Percentiles rank a stretch among this genome's conserved stretches.
Conservation (phyloP, 1,284 basidiomycete genomes). For the Puccinia polysora region DNA sequence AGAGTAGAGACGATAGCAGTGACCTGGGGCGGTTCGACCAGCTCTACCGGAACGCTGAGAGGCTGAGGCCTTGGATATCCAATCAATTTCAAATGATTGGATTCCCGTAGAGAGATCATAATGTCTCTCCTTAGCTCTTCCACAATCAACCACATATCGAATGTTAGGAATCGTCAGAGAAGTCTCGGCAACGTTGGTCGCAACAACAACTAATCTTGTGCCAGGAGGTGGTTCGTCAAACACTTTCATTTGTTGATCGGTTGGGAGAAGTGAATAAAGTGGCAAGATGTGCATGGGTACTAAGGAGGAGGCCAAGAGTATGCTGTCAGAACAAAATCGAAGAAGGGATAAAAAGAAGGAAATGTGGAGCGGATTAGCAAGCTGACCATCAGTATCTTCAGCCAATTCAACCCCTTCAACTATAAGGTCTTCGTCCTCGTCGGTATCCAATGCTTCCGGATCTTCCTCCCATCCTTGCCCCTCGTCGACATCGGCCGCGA, state of each 20-base stretch:
- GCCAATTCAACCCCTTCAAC: constrained; percentile 52
- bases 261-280: constrained; percentile 67
- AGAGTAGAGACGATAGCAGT: constrained; percentile 71
- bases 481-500: constrained; percentile 57
- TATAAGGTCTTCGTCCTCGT: constrained; percentile 54
- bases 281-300: constrained; percentile 69
- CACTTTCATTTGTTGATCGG: constrained; percentile 69
- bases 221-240: constrained; percentile 65
- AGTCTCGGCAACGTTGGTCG: constrained; percentile 74
- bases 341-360: not conserved
- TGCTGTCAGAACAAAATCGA: not conserved
- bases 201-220: constrained; percentile 65
- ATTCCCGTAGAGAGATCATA: constrained; percentile 64
- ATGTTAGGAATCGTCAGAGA: constrained; percentile 73
- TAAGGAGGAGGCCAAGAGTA: constrained; percentile 48
- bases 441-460: constrained; percentile 54
- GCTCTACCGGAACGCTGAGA: constrained; percentile 69
- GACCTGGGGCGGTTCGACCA: constrained; percentile 70
- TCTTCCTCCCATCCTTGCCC: constrained; percentile 53
- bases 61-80: constrained; percentile 72
- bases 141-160: constrained; percentile 70
- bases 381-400: constrained; percentile 55
- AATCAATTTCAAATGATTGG: constrained; percentile 67
- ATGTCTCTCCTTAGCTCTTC: constrained; percentile 72
- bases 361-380: not conserved